These are phyloP conservation scores for Saururus chinensis DNA, from an alignment of 164 flowering plant genomes.

Conservation along the genomic window DNA sequence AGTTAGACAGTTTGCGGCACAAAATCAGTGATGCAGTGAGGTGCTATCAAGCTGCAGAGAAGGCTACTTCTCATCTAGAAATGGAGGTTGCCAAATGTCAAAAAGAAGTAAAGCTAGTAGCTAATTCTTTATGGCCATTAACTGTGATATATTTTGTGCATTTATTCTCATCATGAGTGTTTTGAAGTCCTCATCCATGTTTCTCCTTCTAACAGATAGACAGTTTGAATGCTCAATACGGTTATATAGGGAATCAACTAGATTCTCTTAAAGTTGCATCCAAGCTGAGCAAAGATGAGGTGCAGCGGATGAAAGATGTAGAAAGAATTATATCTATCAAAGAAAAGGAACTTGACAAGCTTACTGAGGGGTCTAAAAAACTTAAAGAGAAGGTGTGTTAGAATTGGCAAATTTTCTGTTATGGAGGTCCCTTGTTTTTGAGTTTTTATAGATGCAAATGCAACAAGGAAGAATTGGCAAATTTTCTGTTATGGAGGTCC, in stretches of 20 bases:
- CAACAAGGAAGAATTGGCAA: neutral
- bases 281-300: constrained; percentile 59
- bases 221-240: constrained; percentile 46
- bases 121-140: neutral
- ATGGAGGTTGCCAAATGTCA: constrained; percentile 80
- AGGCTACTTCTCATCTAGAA: constrained; percentile 39
- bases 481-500: neutral
- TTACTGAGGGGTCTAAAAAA: constrained; percentile 53
- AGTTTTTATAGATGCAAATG: neutral
- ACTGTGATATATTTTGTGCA: neutral
- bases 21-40: constrained; percentile 45
- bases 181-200: constrained; percentile 4
- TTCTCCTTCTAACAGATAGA: constrained; percentile 49
- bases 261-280: constrained; percentile 68
- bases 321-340: constrained; percentile 41
- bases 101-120: constrained; percentile 47
- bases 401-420: neutral
- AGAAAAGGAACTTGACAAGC: constrained; percentile 63
- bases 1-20: constrained; percentile 38
- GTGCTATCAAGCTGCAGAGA: constrained; percentile 56
- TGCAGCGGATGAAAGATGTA: constrained; percentile 50
- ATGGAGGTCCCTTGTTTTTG: neutral
- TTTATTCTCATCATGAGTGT: neutral
- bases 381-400: constrained; percentile 69
- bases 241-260: constrained; percentile 74